Conservation (phyloP, 352 stramenopile genomes). For the Plasmopara muralis region DNA sequence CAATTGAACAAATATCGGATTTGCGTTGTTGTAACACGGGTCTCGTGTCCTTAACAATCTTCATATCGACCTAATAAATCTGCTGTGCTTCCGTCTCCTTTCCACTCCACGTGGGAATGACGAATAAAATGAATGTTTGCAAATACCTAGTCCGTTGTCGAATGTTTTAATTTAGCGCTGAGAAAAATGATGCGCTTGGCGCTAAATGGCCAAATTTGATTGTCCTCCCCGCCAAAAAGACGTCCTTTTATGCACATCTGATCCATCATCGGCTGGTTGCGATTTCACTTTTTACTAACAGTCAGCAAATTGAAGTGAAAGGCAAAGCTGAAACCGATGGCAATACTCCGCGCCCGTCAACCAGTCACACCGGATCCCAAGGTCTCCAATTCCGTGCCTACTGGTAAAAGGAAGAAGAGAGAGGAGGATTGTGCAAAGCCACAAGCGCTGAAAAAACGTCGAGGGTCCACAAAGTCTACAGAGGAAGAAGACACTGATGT, state of each 20-base stretch:
- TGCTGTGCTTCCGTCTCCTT: too few relatives aligned
- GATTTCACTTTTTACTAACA: neutral
- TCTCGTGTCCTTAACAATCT: too few relatives aligned
- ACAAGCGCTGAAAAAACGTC: slow-evolving; percentile 16
- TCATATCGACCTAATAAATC: too few relatives aligned
- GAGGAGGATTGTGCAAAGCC: neutral
- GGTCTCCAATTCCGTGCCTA: neutral
- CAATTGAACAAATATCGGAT: too few relatives aligned
- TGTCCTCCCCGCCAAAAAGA: neutral
- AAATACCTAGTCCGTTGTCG: too few relatives aligned
- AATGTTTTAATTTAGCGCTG: too few relatives aligned
- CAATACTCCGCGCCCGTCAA: neutral
- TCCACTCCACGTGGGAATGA: too few relatives aligned
- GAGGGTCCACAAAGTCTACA: slow-evolving; percentile 3
- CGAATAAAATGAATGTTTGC: too few relatives aligned
- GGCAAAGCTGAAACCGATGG: slow-evolving; percentile 13
- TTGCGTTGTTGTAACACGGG: too few relatives aligned
- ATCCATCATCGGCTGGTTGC: too few relatives aligned
- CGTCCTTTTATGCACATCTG: neutral
- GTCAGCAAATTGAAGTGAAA: slow-evolving; percentile 23
- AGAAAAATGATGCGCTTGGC: neutral
- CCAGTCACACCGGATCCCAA: too few relatives aligned
- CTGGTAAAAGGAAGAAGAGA: slow-evolving; percentile 1
- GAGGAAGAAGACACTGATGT: slow-evolving; percentile 6
- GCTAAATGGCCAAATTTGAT: neutral